A percentile compares a stretch with the other conserved stretches of the same genome.
Conservation (phyloP, 1,139 yeast species). For the Saccharomyces hybrid region DNA sequence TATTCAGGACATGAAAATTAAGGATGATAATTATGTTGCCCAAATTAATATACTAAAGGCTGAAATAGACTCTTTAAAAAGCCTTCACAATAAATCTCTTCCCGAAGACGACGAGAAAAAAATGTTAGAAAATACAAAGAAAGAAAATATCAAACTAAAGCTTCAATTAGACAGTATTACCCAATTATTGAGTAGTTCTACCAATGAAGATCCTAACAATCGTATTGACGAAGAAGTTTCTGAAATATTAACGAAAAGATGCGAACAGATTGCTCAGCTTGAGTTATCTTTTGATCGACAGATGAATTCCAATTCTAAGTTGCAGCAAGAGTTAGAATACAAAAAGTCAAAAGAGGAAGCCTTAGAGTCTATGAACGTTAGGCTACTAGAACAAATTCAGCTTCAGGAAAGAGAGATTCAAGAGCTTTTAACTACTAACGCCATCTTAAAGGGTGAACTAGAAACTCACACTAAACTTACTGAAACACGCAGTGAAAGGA, state of each 20-base stretch:
- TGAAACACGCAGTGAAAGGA: slow-evolving; percentile 12
- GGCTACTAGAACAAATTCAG: slow-evolving; percentile 18
- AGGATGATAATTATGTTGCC: slow-evolving; percentile 39
- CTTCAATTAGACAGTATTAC: slow-evolving; percentile 37
- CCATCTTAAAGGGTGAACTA: slow-evolving; percentile 13
- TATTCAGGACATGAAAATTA: slow-evolving; percentile 42
- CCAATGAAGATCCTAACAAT: neutral
- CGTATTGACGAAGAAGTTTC: slow-evolving; percentile 6
- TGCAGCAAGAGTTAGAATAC: slow-evolving; percentile 10
- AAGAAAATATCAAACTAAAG: slow-evolving; percentile 40
- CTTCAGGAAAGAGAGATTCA: slow-evolving; percentile 14
- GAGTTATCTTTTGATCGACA: slow-evolving; percentile 18
- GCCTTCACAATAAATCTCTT: slow-evolving; percentile 16
- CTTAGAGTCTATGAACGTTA: slow-evolving; percentile 17
- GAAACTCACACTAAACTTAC: slow-evolving; percentile 12
- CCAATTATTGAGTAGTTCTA: slow-evolving; percentile 21
- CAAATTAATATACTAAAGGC: slow-evolving; percentile 44
- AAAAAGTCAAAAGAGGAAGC: slow-evolving; percentile 9
- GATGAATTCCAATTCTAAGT: slow-evolving; percentile 8
- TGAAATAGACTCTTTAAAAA: slow-evolving; percentile 44
- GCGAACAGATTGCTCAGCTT: slow-evolving; percentile 19
- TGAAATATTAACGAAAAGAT: slow-evolving; percentile 17
- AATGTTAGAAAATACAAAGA: slow-evolving; percentile 37
- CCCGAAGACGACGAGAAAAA: slow-evolving; percentile 15
- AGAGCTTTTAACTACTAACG: slow-evolving; percentile 13